Percentiles rank a stretch among this genome's conserved stretches.
phyloP scores from a whole-genome alignment of 2,329 filamentous ascomycete species.

The Fusarium succisae region DNA sequence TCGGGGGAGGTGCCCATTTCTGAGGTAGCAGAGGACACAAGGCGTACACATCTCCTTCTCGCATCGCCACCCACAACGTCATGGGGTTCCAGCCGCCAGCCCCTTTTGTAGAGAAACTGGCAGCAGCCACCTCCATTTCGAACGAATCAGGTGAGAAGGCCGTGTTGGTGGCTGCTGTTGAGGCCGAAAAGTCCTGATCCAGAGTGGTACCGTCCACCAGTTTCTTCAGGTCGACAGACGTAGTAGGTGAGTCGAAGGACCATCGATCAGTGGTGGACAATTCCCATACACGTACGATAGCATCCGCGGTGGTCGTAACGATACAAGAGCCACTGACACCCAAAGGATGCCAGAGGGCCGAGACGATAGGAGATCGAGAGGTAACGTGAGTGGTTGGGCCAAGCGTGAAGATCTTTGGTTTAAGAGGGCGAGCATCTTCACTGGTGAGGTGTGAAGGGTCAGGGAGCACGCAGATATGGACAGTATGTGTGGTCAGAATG shows the following conservation, averaged over 20 bases:
- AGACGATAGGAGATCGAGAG: slow-evolving; percentile 81
- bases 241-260: slow-evolving; percentile 84
- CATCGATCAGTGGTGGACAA: slow-evolving; percentile 83
- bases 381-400: slow-evolving; percentile 92
- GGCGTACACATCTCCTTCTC: slow-evolving; percentile 90
- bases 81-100: slow-evolving; percentile 92
- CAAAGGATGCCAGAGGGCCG: slow-evolving; percentile 91
- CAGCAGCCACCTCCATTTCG: slow-evolving; percentile 93
- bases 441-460: slow-evolving; percentile 79
- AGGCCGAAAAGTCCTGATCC: slow-evolving; percentile 85
- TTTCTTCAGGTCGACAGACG: slow-evolving; percentile 89
- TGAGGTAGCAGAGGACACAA: slow-evolving; percentile 89
- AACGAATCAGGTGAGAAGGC: slow-evolving; percentile 89
- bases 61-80: slow-evolving; percentile 98
- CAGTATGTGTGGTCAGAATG: slow-evolving; percentile 85
- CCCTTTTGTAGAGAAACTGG: slow-evolving; percentile 75
- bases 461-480: slow-evolving; percentile 88
- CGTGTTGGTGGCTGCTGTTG: slow-evolving; percentile 76
- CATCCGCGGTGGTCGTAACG: slow-evolving; percentile 88
- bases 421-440: slow-evolving; percentile 73
- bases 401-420: slow-evolving; percentile 88
- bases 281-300: slow-evolving; percentile 91
- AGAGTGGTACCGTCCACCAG: slow-evolving; percentile 83
- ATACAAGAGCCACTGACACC: slow-evolving; percentile 83
- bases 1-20: slow-evolving; percentile 82